Conservation (phyloP, 805 yeast species). For the Zygoascus bituminiphila region DNA sequence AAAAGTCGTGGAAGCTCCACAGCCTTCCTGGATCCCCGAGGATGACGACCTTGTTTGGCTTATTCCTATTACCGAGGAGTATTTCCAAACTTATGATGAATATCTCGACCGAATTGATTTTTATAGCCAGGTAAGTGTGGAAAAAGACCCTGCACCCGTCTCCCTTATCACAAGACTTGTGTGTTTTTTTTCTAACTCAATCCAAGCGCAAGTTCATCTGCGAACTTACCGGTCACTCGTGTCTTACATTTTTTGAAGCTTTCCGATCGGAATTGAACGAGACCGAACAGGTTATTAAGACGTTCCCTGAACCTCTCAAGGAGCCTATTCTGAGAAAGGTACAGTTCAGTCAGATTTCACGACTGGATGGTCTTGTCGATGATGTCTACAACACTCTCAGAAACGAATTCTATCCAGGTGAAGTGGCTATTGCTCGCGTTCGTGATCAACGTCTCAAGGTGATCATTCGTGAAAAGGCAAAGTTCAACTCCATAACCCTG, state of each 20-base stretch:
- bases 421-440: conserved; percentile 55
- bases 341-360: conserved; percentile 71
- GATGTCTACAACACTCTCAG: conserved; percentile 71
- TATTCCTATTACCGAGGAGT: conserved; percentile 81
- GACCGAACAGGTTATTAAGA: conserved; percentile 53
- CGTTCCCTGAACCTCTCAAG: conserved; percentile 84
- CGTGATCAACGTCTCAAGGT: conserved; percentile 43
- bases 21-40: conserved; percentile 18
- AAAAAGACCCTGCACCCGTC: too few species aligned
- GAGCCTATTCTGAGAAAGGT: conserved; percentile 84
- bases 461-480: conserved; percentile 76
- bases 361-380: conserved; percentile 84
- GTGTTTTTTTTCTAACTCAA: background rate
- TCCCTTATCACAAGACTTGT: background rate
- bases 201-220: conserved; percentile 74
- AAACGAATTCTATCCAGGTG: conserved; percentile 87
- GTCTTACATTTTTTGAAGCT: conserved; percentile 87
- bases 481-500: conserved; percentile 38
- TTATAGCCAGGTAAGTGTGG: conserved; percentile 28
- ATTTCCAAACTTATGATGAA: conserved; percentile 71
- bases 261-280: conserved; percentile 53
- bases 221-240: conserved; percentile 91
- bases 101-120: conserved; percentile 45
- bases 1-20: conserved; percentile 26
- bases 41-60: conserved; percentile 59